phyloP scores from a whole-genome alignment of 2,329 filamentous ascomycete species.

The Beauveria bassiana region DNA sequence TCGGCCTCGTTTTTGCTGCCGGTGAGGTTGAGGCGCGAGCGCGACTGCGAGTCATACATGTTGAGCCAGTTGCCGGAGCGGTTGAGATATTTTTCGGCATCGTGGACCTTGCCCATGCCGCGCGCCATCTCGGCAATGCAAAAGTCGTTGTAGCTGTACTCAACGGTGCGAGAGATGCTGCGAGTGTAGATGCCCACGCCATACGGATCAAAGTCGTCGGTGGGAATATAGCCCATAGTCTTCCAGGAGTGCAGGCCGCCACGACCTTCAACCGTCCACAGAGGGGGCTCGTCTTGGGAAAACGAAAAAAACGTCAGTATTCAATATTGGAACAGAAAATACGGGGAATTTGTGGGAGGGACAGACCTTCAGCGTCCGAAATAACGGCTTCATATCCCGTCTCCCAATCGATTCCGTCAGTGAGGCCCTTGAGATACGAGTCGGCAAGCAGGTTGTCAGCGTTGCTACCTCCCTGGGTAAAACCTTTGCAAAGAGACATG shows the following conservation, averaged over 20 bases:
- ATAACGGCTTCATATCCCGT: slow-evolving; percentile 65
- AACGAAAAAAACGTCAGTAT: neutral
- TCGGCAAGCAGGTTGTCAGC: slow-evolving; percentile 65
- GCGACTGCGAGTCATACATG: slow-evolving; percentile 43
- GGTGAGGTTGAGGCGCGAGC: slow-evolving; percentile 28
- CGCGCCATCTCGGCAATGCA: slow-evolving; percentile 57
- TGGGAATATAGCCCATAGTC: slow-evolving; percentile 62
- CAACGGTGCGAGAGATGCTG: slow-evolving; percentile 64
- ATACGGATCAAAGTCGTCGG: slow-evolving; percentile 55
- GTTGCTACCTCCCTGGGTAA: slow-evolving; percentile 69
- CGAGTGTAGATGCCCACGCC: slow-evolving; percentile 60
- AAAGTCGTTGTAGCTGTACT: slow-evolving; percentile 76
- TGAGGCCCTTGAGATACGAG: slow-evolving; percentile 63
- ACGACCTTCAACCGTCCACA: slow-evolving; percentile 63
- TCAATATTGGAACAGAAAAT: slow-evolving; percentile 21
- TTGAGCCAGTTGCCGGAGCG: slow-evolving; percentile 64
- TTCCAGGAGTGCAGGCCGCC: slow-evolving; percentile 69
- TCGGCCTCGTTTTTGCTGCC: slow-evolving; percentile 24
- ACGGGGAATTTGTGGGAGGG: slow-evolving; percentile 37
- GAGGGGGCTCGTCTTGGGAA: slow-evolving; percentile 36
- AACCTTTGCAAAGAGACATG: slow-evolving; percentile 71
- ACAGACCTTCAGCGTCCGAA: slow-evolving; percentile 57
- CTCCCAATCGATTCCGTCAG: slow-evolving; percentile 57
- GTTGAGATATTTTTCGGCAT: slow-evolving; percentile 50
- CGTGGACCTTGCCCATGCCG: slow-evolving; percentile 43